Percentiles rank a stretch among this genome's conserved stretches.
phyloP scores from a whole-genome alignment of 768 basidiomycete genomes.

The Heimioporus sp. region DNA sequence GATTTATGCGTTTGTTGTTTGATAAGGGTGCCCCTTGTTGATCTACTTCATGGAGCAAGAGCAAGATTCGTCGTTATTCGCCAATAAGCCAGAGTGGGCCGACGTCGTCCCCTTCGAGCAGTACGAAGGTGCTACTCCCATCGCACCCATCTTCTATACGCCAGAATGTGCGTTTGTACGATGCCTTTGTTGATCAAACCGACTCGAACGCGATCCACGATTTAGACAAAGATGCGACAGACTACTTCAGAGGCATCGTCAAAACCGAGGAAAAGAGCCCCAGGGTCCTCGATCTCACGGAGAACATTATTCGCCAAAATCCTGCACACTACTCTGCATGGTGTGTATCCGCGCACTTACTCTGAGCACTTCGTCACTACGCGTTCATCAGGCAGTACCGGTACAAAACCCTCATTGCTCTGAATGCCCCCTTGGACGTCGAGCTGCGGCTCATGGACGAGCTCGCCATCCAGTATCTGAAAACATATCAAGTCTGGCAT shows the following conservation, averaged over 20 bases:
- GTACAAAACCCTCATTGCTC: conserved; percentile 76
- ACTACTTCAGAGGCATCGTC: conserved; percentile 87
- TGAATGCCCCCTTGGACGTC: conserved; percentile 62
- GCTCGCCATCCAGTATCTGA: conserved; percentile 78
- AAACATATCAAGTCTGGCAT: conserved; percentile 99
- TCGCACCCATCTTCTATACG: conserved; percentile 92
- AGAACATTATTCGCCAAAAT: conserved; percentile 85
- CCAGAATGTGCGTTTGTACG: conserved; percentile 67
- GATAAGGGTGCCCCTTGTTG: background rate
- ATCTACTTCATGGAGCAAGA: conserved; percentile 6
- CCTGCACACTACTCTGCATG: conserved; percentile 98
- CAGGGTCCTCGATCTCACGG: conserved; percentile 84
- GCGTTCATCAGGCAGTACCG: conserved; percentile 79
- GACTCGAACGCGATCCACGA: conserved; percentile 7
- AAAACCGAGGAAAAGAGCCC: conserved; percentile 74
- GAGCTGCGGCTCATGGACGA: conserved; percentile 88
- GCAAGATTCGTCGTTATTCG: conserved; percentile 39
- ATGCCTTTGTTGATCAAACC: background rate
- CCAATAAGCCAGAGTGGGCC: conserved; percentile 69
- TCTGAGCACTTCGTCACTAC: background rate
- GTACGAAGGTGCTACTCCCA: conserved; percentile 70
- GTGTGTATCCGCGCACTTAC: conserved; percentile 41
- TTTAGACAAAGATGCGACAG: conserved; percentile 88
- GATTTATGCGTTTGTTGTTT: too few species aligned
- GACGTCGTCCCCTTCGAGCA: conserved; percentile 82